A percentile compares a stretch with the other conserved stretches of the same genome.
Evolutionary conservation across 106 monocot genomes (phyloP).

Genomic region (Dioscorea dumetorum): DNA sequence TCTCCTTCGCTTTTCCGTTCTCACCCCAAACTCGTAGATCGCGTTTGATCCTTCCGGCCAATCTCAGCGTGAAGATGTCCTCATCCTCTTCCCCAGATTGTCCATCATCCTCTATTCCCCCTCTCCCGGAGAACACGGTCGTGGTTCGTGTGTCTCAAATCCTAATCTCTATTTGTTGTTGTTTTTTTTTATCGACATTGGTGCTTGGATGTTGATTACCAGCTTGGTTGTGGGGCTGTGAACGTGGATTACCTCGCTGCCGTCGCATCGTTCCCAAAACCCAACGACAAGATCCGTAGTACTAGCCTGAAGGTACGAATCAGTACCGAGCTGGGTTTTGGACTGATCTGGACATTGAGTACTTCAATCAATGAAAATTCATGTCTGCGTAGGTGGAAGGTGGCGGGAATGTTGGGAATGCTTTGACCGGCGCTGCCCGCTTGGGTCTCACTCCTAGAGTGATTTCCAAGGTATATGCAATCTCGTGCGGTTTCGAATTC

Average conservation of each 20-base stretch:
- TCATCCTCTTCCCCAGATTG: neutral
- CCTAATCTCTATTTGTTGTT: neutral
- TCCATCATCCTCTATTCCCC: constrained; percentile 14
- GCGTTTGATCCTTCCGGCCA: too few species aligned
- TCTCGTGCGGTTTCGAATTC: too few species aligned
- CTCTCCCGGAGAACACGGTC: constrained; percentile 34
- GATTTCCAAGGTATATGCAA: constrained; percentile 68
- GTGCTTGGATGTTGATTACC: neutral
- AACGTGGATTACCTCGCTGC: constrained; percentile 72
- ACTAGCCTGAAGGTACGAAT: constrained; percentile 60
- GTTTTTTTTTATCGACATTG: neutral
- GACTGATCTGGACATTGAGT: neutral
- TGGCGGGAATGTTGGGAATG: constrained; percentile 87
- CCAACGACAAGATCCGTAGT: constrained; percentile 95
- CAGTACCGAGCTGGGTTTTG: neutral
- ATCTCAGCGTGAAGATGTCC: constrained; percentile 27
- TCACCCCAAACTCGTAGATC: too few species aligned
- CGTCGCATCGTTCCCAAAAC: constrained; percentile 67
- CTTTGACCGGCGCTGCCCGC: constrained; percentile 78
- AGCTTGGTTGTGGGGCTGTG: constrained; percentile 81
- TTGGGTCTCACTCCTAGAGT: constrained; percentile 70
- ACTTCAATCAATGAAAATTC: neutral
- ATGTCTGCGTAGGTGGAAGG: constrained; percentile 61
- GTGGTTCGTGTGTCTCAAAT: constrained; percentile 22
- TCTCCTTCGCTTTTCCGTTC: too few species aligned